These are phyloP conservation scores for Carallia brachiata DNA, from an alignment of 345 rosid species.

Conservation along the genomic window DNA sequence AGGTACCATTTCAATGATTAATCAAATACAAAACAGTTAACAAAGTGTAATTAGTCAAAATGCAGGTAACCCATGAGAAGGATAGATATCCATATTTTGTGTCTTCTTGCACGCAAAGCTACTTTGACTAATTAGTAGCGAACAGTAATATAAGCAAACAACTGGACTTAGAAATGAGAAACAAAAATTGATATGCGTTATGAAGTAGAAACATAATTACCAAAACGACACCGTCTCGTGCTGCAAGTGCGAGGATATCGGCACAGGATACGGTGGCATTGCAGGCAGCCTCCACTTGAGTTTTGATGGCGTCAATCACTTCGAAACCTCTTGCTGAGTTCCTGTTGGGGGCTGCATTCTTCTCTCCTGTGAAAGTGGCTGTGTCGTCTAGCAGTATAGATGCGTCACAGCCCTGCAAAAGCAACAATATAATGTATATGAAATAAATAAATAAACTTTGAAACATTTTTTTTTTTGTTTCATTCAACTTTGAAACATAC, in stretches of 20 bases:
- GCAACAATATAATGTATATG: not conserved
- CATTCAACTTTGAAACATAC: no score
- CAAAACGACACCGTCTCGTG: constrained; percentile 32
- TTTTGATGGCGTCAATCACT: constrained; percentile 37
- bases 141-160: no score
- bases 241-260: constrained; percentile 35
- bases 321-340: constrained; percentile 35
- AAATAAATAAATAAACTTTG: no score
- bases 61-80: no score
- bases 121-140: no score
- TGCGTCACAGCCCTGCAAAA: constrained; percentile 37
- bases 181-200: no score
- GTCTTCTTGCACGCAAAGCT: no score
- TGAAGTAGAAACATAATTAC: not conserved
- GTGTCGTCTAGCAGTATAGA: constrained; percentile 42
- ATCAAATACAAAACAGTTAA: not conserved
- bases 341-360: constrained; percentile 33
- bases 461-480: no score
- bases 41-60: no score
- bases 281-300: constrained; percentile 36
- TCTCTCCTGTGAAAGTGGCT: constrained; percentile 32
- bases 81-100: no score
- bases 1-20: not conserved
- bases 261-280: constrained; percentile 36
- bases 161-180: no score